Evolutionary conservation across 202 grass and related monocot genomes (phyloP), one percentile per base, ranked within the genome.

Genomic region (Cymbopogon flexuosus): DNA sequence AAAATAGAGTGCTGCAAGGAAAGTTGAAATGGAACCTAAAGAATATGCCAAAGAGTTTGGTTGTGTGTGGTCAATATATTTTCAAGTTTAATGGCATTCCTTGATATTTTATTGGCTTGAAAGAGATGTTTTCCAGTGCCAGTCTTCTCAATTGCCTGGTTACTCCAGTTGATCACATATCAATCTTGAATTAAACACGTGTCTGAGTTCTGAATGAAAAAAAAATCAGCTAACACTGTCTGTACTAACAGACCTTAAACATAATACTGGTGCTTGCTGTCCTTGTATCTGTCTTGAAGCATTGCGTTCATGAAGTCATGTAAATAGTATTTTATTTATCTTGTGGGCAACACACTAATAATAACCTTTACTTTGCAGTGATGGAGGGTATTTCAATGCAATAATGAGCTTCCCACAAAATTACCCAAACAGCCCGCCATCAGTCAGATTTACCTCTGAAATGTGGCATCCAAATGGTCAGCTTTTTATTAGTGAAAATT

Each of bases 391-490:
- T 43, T 98, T 98, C n/a, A 98, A 98, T 37, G 95, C 95, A 54
- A 98, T 98, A 68, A 98, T 98, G 95, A 93, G 79, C 75, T 98
- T 98, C 79, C 95, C 95, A 14, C 64, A 87, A 73, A 93, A 98
- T 84, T 98, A 98, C 87, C 95, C 95, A 14, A 98, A 98, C 31
- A 98, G 92, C 40, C 92, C 95, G 41, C 95, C 95, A 47, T 70
- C 95, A 70, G 92, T 98, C 21, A 87, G 95, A 86, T 98, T 98
- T 81, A 93, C 92, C 10, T 98, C 95, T 75, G 88, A 98, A 84
- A 98, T 98, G 95, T 98, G 95, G 95, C 95, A 98, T 80, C 95
- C 95, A 42, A 98, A 98, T 91, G 95, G 95, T 98, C 60, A 73
- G 81, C 18, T 69, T 62, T 84, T 45, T n/a, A 61, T 21, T 30